Evolutionary conservation across 2,329 filamentous ascomycete genomes (phyloP).

Genomic region (Aspergillus spinulosporus): DNA sequence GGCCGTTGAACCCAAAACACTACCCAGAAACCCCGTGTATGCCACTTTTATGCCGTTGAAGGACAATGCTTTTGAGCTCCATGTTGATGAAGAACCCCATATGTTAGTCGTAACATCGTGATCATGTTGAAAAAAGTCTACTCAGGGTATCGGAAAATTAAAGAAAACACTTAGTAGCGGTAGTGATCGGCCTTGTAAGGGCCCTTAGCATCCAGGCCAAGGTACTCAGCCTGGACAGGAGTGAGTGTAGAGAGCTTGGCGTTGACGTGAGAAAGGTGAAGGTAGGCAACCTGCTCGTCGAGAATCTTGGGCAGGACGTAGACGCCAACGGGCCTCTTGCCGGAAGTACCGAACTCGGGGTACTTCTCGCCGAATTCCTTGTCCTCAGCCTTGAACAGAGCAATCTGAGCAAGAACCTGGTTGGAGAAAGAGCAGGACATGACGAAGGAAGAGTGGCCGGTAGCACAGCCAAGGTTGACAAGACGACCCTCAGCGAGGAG

Average conservation of each 20-base stretch:
- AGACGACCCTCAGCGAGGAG: slow-evolving; percentile 97
- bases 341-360: slow-evolving; percentile 88
- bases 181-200: slow-evolving; percentile 90
- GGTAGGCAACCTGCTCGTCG: slow-evolving; percentile 95
- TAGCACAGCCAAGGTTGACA: slow-evolving; percentile 98
- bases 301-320: slow-evolving; percentile 98
- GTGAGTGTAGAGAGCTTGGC: slow-evolving; percentile 88
- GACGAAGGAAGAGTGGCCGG: slow-evolving; percentile 98
- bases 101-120: slow-evolving; percentile 61
- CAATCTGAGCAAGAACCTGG: slow-evolving; percentile 99
- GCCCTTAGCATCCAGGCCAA: slow-evolving; percentile 79
- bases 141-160: slow-evolving; percentile 39
- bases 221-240: slow-evolving; percentile 88
- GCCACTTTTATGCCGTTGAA: slow-evolving; percentile 60
- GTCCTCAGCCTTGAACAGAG: slow-evolving; percentile 92
- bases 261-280: slow-evolving; percentile 92
- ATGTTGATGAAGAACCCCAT: slow-evolving; percentile 46
- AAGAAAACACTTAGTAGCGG: slow-evolving; percentile 16
- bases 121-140: slow-evolving; percentile 57
- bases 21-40: slow-evolving; percentile 36
- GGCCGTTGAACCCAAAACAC: slow-evolving; percentile 30
- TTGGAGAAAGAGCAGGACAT: slow-evolving; percentile 99
- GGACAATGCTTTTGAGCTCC: slow-evolving; percentile 54
- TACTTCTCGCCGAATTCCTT: slow-evolving; percentile 89
- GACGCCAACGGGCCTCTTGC: slow-evolving; percentile 87